Base-by-base conservation (phyloP, 768 basidiomycete genomes). In the Xerocomellus dryophilus region DNA sequence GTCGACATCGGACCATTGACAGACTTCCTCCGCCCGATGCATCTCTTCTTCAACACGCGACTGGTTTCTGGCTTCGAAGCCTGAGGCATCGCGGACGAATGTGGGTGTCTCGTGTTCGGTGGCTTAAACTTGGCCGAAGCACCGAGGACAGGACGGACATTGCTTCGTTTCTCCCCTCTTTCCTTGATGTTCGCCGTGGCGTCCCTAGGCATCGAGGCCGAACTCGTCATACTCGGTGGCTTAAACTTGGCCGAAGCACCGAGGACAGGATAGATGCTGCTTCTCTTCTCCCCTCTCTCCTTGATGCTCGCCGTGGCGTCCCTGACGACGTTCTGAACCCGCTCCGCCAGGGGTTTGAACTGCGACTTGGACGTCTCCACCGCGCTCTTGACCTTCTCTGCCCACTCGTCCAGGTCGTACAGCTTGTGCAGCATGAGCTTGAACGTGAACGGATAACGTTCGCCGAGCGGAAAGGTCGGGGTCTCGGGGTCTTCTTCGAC, bases 371-470 rank as follows among this genome's bases (percentile, higher is more conserved):
- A 84, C 50, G 66, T 71, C 62, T 80, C 76, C 63, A 85, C 61
- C 20, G 78, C 74, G 21, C 75, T 75, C 63, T 77, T 79, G 48
- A 84, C 78, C 65, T 79, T 82, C 58, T 73, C 71, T 1, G 70
- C 74, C 81, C 83, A 86, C 50, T 84, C 83, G 20, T 81, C 80
- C 49, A 79, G 44, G 21, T 78, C 74, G 66, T 86, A 86, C 11
- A 86, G 72, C 64, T 83, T 81, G 71, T 86, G 82, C 52, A 85
- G 66, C 82, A 84, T 86, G 61, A 82, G 73, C 61, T 79, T 81
- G 74, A 86, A 86, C 32, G 81, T 85, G 70, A 86, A 86, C 17
- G 75, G 74, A 60, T 79, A 82, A 47, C 71, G 69, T 57, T 60
- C 55, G 0, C 34, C 59, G 6, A 78, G 63, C 5, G 78, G 79